Conservation (phyloP, 805 yeast genomes). For the Saccharomyces kudriavzevii region DNA sequence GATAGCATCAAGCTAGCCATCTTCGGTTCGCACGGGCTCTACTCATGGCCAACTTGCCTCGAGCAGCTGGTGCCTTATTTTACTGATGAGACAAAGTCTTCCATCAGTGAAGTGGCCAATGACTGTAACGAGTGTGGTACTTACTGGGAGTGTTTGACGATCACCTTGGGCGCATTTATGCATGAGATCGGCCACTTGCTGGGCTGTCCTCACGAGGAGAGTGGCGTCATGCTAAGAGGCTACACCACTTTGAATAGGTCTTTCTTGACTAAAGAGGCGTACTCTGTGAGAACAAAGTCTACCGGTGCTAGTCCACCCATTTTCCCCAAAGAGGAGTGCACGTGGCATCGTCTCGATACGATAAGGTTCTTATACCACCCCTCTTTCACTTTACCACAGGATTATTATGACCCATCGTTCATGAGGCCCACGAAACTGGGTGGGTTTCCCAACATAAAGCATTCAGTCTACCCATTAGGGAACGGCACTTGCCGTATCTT, state of each 20-base stretch:
- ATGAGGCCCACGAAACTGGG: conserved; percentile 30
- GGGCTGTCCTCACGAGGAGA: conserved; percentile 87
- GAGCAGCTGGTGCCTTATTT: conserved; percentile 64
- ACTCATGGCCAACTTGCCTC: conserved; percentile 83
- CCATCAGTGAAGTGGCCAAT: conserved; percentile 72
- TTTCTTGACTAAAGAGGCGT: conserved; percentile 63
- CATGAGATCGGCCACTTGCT: conserved; percentile 90
- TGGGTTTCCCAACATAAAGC: conserved; percentile 22
- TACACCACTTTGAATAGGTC: conserved; percentile 74
- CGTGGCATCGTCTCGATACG: conserved; percentile 80
- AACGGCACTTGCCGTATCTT: conserved; percentile 38
- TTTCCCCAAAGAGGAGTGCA: conserved; percentile 58
- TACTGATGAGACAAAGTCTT: conserved; percentile 59
- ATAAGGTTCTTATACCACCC: conserved; percentile 75
- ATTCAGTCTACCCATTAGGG: conserved; percentile 41
- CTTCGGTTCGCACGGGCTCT: conserved; percentile 87
- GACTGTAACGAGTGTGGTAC: conserved; percentile 80
- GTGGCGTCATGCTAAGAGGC: conserved; percentile 86
- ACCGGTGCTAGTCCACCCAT: conserved; percentile 42
- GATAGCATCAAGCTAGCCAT: conserved; percentile 69
- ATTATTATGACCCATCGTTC: conserved; percentile 41
- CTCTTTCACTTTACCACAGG: conserved; percentile 64
- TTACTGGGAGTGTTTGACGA: conserved; percentile 80
- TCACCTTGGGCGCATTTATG: conserved; percentile 88
- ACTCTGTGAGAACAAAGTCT: conserved; percentile 45